These are phyloP conservation scores for Leucogyrophana mollusca DNA, from an alignment of 768 basidiomycete species.

Conservation along the genomic window DNA sequence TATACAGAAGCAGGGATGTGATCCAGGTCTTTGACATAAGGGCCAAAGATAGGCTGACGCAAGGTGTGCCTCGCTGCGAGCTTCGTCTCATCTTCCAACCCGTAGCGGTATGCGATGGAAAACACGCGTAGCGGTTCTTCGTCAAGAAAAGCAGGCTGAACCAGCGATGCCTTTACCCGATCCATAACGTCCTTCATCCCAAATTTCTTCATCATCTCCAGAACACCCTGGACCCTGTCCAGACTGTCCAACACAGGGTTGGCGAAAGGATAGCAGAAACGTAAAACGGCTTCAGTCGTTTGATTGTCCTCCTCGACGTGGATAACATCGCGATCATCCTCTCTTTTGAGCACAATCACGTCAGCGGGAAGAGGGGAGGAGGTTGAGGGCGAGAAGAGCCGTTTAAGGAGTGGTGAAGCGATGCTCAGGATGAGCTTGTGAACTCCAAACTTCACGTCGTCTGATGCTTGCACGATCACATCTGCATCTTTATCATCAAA, in stretches of 20 bases:
- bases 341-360: slow-evolving; percentile 20
- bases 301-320: slow-evolving; percentile 31
- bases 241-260: slow-evolving; percentile 31
- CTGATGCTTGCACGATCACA: slow-evolving; percentile 39
- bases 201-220: slow-evolving; percentile 39
- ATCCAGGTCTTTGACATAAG: slow-evolving; percentile 34
- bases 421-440: slow-evolving; percentile 40
- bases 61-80: slow-evolving; percentile 36
- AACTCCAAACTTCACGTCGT: slow-evolving; percentile 43
- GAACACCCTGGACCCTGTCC: slow-evolving; percentile 32
- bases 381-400: slow-evolving; percentile 22
- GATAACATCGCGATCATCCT: slow-evolving; percentile 23
- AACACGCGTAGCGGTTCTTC: slow-evolving; percentile 35
- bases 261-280: slow-evolving; percentile 36
- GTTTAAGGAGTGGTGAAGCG: slow-evolving; percentile 41
- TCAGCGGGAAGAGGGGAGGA: slow-evolving; percentile 28
- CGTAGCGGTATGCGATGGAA: slow-evolving; percentile 38
- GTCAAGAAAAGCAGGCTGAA: slow-evolving; percentile 23
- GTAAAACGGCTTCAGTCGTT: slow-evolving; percentile 31
- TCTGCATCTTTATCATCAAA: slow-evolving; percentile 42
- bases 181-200: slow-evolving; percentile 32
- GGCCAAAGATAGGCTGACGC: slow-evolving; percentile 31
- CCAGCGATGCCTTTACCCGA: slow-evolving; percentile 26
- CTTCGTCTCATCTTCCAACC: slow-evolving; percentile 30
- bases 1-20: slow-evolving; percentile 36